Conservation (phyloP, 2,329 filamentous ascomycete species). For the Fusarium phyllophilum region DNA sequence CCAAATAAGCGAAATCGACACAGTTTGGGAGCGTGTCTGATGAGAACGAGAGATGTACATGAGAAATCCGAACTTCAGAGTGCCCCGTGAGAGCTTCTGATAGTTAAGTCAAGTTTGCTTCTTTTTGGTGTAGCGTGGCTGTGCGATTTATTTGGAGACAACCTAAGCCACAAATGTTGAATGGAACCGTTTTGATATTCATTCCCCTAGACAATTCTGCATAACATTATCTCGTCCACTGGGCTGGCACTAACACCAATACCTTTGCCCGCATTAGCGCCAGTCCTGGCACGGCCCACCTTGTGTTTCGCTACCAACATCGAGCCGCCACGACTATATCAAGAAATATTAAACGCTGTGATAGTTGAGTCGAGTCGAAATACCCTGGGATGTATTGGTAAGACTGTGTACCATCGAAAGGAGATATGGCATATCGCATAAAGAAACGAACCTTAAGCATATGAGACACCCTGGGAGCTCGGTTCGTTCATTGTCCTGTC, state of each 20-base stretch:
- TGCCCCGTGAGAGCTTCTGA: slow-evolving; percentile 10
- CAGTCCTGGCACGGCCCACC: slow-evolving; percentile 25
- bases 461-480: slow-evolving; percentile 5
- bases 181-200: not conserved
- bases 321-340: slow-evolving; percentile 33
- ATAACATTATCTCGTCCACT: slow-evolving; percentile 5
- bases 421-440: not conserved
- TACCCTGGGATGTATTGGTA: slow-evolving; percentile 7
- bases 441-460: not conserved
- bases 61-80: not conserved
- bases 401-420: not conserved
- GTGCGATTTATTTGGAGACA: slow-evolving; percentile 1
- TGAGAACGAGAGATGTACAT: not conserved
- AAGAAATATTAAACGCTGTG: slow-evolving; percentile 25
- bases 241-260: slow-evolving; percentile 1
- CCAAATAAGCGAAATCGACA: not conserved
- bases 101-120: not conserved
- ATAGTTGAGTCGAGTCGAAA: slow-evolving; percentile 16
- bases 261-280: slow-evolving; percentile 23
- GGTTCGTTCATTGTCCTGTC: slow-evolving; percentile 18
- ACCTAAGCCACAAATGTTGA: slow-evolving; percentile 17
- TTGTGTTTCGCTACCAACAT: slow-evolving; percentile 34
- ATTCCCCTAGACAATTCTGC: not conserved
- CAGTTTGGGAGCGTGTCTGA: not conserved
- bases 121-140: slow-evolving; percentile 25